A percentile compares a stretch with the other conserved stretches of the same genome.
Conservation (phyloP, 1,139 yeast genomes). For the Hanseniaspora sp. region DNA sequence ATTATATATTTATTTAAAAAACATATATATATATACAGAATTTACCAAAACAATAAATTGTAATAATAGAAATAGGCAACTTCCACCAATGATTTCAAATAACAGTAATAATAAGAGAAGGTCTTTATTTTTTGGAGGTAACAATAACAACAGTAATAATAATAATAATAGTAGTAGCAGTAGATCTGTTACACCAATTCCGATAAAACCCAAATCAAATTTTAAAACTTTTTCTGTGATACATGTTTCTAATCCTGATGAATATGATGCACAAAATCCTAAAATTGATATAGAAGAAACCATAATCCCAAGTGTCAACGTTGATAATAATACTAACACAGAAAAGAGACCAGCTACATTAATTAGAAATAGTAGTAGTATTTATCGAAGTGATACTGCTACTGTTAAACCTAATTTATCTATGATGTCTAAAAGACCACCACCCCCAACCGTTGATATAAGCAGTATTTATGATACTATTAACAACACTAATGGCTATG, state of each 20-base stretch:
- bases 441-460: slow-evolving; percentile 18
- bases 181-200: slow-evolving; percentile 47
- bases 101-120: slow-evolving; percentile 1
- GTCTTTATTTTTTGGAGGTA: slow-evolving; percentile 13
- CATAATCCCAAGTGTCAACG: not conserved
- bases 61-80: no score
- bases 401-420: slow-evolving; percentile 1
- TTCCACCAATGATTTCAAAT: not conserved
- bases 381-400: not conserved
- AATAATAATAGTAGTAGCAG: slow-evolving; percentile 85
- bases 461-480: slow-evolving; percentile 9
- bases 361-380: slow-evolving; percentile 14
- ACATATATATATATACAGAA: no score
- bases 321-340: no score
- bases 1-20: no score
- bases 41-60: no score
- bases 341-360: not conserved
- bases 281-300: no score
- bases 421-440: slow-evolving; percentile 16
- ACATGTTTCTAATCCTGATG: slow-evolving; percentile 6
- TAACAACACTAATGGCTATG: not conserved
- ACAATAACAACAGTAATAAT: slow-evolving; percentile 37
- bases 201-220: slow-evolving; percentile 8
- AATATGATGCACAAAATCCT: not conserved
- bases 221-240: slow-evolving; percentile 15